These are phyloP conservation scores for Dactylellina sp. DNA, from an alignment of 2,329 filamentous ascomycete species.

Conservation along the genomic window DNA sequence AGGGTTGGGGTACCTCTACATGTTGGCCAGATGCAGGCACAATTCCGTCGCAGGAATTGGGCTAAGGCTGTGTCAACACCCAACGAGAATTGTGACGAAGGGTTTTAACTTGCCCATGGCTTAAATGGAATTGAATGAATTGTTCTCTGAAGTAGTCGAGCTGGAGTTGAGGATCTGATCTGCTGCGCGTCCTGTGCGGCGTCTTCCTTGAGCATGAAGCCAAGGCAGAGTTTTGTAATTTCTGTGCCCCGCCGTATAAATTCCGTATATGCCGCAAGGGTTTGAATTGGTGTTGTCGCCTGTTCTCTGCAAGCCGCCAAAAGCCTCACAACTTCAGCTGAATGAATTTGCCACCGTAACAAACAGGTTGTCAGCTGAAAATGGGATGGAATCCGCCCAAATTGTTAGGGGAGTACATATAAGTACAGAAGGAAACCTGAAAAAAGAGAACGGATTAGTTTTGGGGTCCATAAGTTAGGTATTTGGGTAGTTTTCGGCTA, in stretches of 20 bases:
- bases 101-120: not conserved
- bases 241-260: not conserved
- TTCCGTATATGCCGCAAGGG: not conserved
- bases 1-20: constrained; percentile 6
- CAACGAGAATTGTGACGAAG: not conserved
- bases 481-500: not conserved
- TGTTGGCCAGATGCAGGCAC: not conserved
- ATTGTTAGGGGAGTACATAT: too few species aligned
- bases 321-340: constrained; percentile 8
- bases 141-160: not conserved
- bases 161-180: constrained; percentile 24
- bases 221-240: constrained; percentile 7
- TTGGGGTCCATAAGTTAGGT: too few species aligned
- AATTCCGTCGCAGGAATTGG: not conserved
- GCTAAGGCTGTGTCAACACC: not conserved
- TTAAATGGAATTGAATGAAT: constrained; percentile 1
- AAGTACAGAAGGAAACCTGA: not conserved
- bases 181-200: not conserved
- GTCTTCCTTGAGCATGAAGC: not conserved
- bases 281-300: not conserved
- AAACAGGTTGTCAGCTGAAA: constrained; percentile 1
- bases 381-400: too few species aligned
- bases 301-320: not conserved
- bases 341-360: constrained; percentile 9
- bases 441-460: too few species aligned